Evolutionary conservation across 805 yeast species (phyloP), one percentile per base, ranked within the genome.

Genomic region (Lachancea mirantina): DNA sequence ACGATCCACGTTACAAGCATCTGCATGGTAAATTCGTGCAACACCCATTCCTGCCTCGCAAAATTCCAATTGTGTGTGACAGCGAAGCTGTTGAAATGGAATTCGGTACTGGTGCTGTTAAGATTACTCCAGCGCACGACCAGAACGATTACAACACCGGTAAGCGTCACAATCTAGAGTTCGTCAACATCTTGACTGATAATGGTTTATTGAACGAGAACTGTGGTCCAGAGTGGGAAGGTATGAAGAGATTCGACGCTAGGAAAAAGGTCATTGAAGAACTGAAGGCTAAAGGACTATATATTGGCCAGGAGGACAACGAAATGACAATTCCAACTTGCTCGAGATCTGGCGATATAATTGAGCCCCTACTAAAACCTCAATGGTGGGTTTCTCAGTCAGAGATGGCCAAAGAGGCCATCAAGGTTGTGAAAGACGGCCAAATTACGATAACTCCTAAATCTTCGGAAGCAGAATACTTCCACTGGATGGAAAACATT

Each of bases 21-120:
- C 70, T 92, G 55, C 98, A 92, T 57, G 98, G 98, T 41, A 85
- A 88, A 61, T 84, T 67, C 57, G 92, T 83, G 40, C 61, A 75
- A 46, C 97, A 92, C 64, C 97, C 98, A 41, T 83, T 92, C 64
- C 64, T 84, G 51, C 83, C 81, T 55, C 79, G 85, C 59, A 68
- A 75, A 54, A 61, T 92, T 34, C 98, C 98, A 46, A 84, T 92
- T 54, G 67, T 92, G 41, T 76, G 87, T 32, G 98, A 92, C 59
- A 57, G 78, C 23, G 95, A 84, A 62, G 92, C 96, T 24, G 98
- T 92, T 44, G 98, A 92, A 62, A 92, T 92, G 97, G 95, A 84
- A 61, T 92, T 92, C 49, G 98, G 98, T 72, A 92, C 98, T 42
- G 98, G 98, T 79, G 98, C 98, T 30, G 98, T 92, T 42, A 92